A percentile compares a stretch with the other conserved stretches of the same genome.
These are phyloP conservation scores for Cotoneaster glaucophyllus DNA, from an alignment of 306 rosid genomes.

Conservation along the genomic window DNA sequence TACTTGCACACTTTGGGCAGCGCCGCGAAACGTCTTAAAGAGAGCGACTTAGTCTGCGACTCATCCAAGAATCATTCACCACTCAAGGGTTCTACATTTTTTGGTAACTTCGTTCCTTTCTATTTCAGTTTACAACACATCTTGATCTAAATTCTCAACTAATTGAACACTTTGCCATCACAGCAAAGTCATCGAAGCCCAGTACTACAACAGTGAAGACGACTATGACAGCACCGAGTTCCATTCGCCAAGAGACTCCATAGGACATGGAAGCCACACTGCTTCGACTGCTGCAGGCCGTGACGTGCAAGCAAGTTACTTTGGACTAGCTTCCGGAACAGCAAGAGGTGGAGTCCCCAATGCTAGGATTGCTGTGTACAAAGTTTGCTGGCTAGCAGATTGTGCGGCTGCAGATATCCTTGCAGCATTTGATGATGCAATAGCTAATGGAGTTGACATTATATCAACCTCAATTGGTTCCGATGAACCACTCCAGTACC, in stretches of 20 bases:
- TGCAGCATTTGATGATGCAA: conserved; percentile 1
- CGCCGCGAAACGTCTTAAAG: too few species aligned
- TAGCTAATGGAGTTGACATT: not conserved
- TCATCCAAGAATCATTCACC: too few species aligned
- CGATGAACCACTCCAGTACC: not conserved
- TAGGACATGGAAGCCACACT: not conserved
- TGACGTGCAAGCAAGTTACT: conserved; percentile 1
- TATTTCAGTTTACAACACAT: too few species aligned
- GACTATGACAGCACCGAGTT: not conserved
- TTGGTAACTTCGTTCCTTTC: too few species aligned
- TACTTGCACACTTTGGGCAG: too few species aligned
- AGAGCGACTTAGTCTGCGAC: too few species aligned
- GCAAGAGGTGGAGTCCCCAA: not conserved
- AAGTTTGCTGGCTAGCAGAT: not conserved
- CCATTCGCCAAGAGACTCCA: not conserved
- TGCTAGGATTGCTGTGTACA: not conserved
- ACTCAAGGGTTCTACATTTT: too few species aligned
- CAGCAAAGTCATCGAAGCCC: not conserved
- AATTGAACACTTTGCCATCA: not conserved
- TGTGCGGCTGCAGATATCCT: not conserved
- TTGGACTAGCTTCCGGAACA: not conserved
- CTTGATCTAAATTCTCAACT: not conserved
- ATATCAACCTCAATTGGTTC: not conserved
- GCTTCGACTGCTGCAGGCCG: not conserved
- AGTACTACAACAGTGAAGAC: not conserved